These are phyloP conservation scores for Lavandula angustifolia DNA, from an alignment of 257 asterid species.

Conservation along the genomic window DNA sequence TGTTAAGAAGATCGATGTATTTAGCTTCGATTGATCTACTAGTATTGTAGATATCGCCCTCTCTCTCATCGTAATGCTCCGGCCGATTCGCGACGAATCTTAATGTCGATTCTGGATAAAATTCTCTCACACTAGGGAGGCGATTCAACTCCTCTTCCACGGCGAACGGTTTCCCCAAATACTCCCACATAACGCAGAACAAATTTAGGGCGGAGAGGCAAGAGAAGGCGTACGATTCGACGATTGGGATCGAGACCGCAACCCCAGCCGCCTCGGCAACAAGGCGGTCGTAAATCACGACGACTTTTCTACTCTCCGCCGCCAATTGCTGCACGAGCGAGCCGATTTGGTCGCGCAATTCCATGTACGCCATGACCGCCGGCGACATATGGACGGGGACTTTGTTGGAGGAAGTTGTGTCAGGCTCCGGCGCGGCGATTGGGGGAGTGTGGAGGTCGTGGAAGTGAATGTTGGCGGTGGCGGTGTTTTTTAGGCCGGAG, in stretches of 20 bases:
- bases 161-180: constrained; percentile 39
- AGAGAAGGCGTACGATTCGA: constrained; percentile 47
- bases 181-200: constrained; percentile 39
- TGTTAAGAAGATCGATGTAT: constrained; percentile 38
- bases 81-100: constrained; percentile 28
- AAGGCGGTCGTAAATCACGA: constrained; percentile 42
- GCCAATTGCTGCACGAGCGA: constrained; percentile 29
- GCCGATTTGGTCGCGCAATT: constrained; percentile 27
- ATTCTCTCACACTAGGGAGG: constrained; percentile 34
- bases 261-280: constrained; percentile 39
- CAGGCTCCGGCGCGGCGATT: constrained; percentile 13
- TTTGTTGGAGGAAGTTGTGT: constrained; percentile 1
- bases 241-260: constrained; percentile 33
- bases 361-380: constrained; percentile 37
- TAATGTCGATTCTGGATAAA: constrained; percentile 24
- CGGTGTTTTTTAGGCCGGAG: neutral
- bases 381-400: constrained; percentile 39
- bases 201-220: constrained; percentile 47
- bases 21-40: constrained; percentile 35
- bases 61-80: constrained; percentile 26
- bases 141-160: constrained; percentile 17
- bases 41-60: constrained; percentile 49
- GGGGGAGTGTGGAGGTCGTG: constrained; percentile 30
- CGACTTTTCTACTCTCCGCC: constrained; percentile 14
- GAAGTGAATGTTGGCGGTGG: constrained; percentile 24